Evolutionary conservation across 176 grass and related monocot species (phyloP), one percentile per base, ranked within the genome.

Genomic region (Sorghum bicolor): DNA sequence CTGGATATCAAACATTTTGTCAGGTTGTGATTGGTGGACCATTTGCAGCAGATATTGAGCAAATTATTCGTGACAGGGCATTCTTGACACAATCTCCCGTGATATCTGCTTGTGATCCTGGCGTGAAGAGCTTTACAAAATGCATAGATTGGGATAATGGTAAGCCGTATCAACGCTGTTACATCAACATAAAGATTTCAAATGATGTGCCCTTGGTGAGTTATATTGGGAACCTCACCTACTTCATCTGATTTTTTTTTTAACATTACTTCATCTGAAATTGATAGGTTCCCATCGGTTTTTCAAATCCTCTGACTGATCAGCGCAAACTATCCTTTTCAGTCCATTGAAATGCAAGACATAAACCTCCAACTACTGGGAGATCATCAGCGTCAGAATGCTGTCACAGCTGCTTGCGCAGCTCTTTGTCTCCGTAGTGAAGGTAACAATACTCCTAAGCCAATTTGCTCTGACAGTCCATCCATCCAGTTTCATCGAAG

Each of bases 11-110:
- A 71, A 78, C 29, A 89, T 81, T 90, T 91, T 79, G 3, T 60
- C 85, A 98, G 92, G 92, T 93, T 87, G 69, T 98, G 61, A 95
- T 98, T 74, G 93, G 89, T 50, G 91, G 93, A 28, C 93, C 91
- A 15, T 88, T 98, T 71, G 61, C 81, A 22, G 34, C 13, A 41
- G 84, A 87, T 30, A 85, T 95, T 50, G 96, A 90, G 40, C 79
- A 65, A 32, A 93, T 98, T 78, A 91, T 98, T 85, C 53, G 63
- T 38, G 87, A 93, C 48, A 93, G 85, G 75, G 93, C 96, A 64
- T 89, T 80, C 66, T 76, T 89, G 80, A 83, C 92, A 72, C 81
- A 85, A 47, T 98, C 96, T 72, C 80, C 79, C 1, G 45, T 91
- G n/a, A 85, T 97, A 68, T 94, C 94, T 70, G 77, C 91, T 24